Percentiles rank a stretch among this genome's conserved stretches.
phyloP scores from a whole-genome alignment of 192 early-diverging fungal genomes.

The Lunasporangiospora selenospora region DNA sequence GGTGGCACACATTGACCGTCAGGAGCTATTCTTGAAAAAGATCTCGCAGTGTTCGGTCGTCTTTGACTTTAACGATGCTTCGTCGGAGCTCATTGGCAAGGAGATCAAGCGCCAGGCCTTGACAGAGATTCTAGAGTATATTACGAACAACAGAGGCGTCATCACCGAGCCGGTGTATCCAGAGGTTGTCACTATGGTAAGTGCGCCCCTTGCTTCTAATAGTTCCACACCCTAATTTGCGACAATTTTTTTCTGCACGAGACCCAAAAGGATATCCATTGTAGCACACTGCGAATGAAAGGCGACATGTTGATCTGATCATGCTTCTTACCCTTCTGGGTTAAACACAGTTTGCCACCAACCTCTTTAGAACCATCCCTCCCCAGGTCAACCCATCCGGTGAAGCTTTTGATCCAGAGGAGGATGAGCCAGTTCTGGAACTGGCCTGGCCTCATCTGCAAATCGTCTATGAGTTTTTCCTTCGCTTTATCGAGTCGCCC shows the following conservation, averaged over 20 bases:
- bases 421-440: constrained; percentile 98
- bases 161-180: constrained; percentile 92
- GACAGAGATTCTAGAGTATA: constrained; percentile 93
- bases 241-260: too few species aligned
- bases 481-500: constrained; percentile 96
- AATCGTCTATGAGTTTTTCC: constrained; percentile 98
- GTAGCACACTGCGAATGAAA: too few species aligned
- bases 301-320: too few species aligned
- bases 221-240: too few species aligned
- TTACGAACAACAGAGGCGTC: constrained; percentile 86
- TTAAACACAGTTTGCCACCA: constrained; percentile 78
- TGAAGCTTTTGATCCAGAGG: constrained; percentile 98
- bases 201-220: too few species aligned
- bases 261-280: too few species aligned
- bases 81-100: constrained; percentile 90
- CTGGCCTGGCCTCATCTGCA: constrained; percentile 98
- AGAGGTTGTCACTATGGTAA: constrained; percentile 94
- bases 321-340: background rate
- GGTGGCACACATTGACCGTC: constrained; percentile 80
- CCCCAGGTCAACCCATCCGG: constrained; percentile 95
- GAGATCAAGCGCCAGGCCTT: constrained; percentile 95
- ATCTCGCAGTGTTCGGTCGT: constrained; percentile 89
- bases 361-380: constrained; percentile 96
- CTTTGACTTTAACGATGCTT: constrained; percentile 95
- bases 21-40: constrained; percentile 91